Conservation (phyloP, 2,329 filamentous ascomycete species). For the Fusarium hainanense region DNA sequence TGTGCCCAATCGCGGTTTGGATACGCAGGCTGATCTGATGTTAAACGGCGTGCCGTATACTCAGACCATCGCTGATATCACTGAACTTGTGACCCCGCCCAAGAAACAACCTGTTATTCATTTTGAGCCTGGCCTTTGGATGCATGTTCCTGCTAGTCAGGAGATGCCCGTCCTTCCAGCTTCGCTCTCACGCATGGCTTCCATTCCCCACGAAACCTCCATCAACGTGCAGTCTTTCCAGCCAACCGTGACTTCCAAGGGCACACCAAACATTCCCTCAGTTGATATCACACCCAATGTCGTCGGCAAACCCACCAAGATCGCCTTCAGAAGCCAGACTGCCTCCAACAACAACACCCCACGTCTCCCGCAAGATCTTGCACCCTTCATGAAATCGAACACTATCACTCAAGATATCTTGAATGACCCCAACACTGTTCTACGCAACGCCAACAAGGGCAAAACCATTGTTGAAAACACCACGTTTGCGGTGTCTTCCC, state of each 20-base stretch:
- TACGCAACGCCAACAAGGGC: conserved; percentile 46
- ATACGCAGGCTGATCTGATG: conserved; percentile 49
- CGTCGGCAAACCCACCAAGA: not conserved
- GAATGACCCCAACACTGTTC: conserved; percentile 45
- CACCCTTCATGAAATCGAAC: conserved; percentile 41
- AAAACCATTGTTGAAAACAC: conserved; percentile 48
- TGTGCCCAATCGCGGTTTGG: conserved; percentile 54
- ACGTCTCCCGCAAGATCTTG: conserved; percentile 48
- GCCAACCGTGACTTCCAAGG: conserved; percentile 28
- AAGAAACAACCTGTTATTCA: conserved; percentile 50
- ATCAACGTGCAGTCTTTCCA: conserved; percentile 54
- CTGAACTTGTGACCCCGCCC: conserved; percentile 38
- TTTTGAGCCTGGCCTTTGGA: conserved; percentile 55
- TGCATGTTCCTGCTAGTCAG: conserved; percentile 51
- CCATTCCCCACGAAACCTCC: conserved; percentile 57
- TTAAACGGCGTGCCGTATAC: conserved; percentile 53
- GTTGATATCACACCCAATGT: conserved; percentile 46
- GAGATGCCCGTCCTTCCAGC: conserved; percentile 36
- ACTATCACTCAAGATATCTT: conserved; percentile 51
- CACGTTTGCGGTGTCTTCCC: conserved; percentile 48
- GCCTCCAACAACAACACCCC: conserved; percentile 20
- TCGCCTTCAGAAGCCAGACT: conserved; percentile 19
- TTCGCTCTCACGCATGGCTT: conserved; percentile 53
- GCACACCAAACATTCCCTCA: conserved; percentile 30
- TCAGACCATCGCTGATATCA: conserved; percentile 51